phyloP scores from a whole-genome alignment of 2,329 filamentous ascomycete genomes.

The Exophiala oligosperma region DNA sequence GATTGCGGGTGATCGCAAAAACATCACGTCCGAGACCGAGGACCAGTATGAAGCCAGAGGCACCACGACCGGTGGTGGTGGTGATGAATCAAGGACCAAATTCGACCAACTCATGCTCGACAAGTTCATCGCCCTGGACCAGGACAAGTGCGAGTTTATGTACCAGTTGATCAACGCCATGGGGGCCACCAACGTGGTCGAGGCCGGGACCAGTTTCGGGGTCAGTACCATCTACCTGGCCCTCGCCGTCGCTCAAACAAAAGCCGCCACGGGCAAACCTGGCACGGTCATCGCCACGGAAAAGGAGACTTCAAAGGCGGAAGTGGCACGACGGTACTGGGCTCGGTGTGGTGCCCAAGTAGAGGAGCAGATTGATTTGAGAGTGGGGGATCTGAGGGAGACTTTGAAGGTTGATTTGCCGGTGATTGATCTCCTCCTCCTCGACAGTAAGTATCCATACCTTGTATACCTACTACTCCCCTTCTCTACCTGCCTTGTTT shows the following conservation, averaged over 20 bases:
- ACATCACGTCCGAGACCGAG: too few relatives aligned
- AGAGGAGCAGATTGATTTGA: conserved; percentile 37
- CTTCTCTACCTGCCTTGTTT: background rate
- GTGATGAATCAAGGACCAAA: background rate
- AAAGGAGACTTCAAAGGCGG: conserved; percentile 38
- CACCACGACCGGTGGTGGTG: too few relatives aligned
- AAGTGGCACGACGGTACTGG: conserved; percentile 37
- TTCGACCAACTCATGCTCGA: conserved; percentile 31
- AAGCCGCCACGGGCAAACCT: conserved; percentile 18
- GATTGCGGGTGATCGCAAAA: background rate
- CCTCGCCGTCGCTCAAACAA: conserved; percentile 34
- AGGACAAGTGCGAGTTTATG: conserved; percentile 41
- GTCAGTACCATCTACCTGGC: conserved; percentile 46
- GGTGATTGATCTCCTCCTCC: conserved; percentile 38
- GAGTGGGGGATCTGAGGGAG: conserved; percentile 42
- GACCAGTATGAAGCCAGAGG: too few relatives aligned
- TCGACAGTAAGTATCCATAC: conserved; percentile 32
- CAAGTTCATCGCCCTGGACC: conserved; percentile 44
- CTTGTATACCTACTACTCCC: background rate
- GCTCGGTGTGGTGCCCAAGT: conserved; percentile 34
- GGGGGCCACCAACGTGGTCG: conserved; percentile 38
- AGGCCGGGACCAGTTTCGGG: conserved; percentile 44
- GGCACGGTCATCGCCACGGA: conserved; percentile 42
- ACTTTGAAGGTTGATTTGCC: conserved; percentile 35
- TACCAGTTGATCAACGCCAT: conserved; percentile 37